A percentile compares a stretch with the other conserved stretches of the same genome.
These are phyloP conservation scores for Athelia sp. DNA, from an alignment of 1,284 basidiomycete genomes.

Conservation along the genomic window DNA sequence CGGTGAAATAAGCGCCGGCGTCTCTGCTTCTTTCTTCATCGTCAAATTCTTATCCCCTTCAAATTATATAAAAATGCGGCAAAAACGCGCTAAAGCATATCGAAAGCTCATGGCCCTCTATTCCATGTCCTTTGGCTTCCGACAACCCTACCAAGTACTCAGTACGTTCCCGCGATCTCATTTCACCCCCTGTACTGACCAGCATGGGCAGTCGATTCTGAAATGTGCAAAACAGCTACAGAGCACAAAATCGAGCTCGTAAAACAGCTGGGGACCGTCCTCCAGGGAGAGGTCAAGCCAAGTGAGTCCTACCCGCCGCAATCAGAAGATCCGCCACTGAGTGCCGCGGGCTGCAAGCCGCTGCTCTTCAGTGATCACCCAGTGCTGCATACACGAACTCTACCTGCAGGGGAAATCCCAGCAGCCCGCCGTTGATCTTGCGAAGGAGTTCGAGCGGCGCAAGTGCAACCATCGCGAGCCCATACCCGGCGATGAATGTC, in stretches of 20 bases:
- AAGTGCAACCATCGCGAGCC: slow-evolving; percentile 91
- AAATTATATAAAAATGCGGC: slow-evolving; percentile 80
- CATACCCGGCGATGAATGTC: slow-evolving; percentile 81
- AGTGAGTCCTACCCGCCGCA: slow-evolving; percentile 52
- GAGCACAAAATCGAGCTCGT: slow-evolving; percentile 69
- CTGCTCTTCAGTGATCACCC: slow-evolving; percentile 83
- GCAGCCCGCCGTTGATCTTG: slow-evolving; percentile 78
- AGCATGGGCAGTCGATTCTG: slow-evolving; percentile 66
- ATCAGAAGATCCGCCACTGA: slow-evolving; percentile 11
- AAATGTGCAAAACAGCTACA: slow-evolving; percentile 71
- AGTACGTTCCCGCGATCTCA: slow-evolving; percentile 38
- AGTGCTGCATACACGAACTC: slow-evolving; percentile 89
- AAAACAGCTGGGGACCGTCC: slow-evolving; percentile 68
- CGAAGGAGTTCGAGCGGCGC: slow-evolving; percentile 88
- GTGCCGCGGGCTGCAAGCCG: slow-evolving; percentile 32
- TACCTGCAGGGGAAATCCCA: slow-evolving; percentile 73
- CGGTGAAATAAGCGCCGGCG: background rate
- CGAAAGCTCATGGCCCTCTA: slow-evolving; percentile 90
- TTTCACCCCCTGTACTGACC: too few species aligned
- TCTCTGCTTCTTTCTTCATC: background rate
- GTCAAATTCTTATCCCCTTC: too few species aligned
- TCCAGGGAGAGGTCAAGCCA: slow-evolving; percentile 84
- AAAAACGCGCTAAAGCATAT: slow-evolving; percentile 90
- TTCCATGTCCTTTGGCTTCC: slow-evolving; percentile 79
- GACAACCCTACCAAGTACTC: slow-evolving; percentile 87